Conservation (phyloP, 805 yeast genomes). For the Yarrowia osloensis region DNA sequence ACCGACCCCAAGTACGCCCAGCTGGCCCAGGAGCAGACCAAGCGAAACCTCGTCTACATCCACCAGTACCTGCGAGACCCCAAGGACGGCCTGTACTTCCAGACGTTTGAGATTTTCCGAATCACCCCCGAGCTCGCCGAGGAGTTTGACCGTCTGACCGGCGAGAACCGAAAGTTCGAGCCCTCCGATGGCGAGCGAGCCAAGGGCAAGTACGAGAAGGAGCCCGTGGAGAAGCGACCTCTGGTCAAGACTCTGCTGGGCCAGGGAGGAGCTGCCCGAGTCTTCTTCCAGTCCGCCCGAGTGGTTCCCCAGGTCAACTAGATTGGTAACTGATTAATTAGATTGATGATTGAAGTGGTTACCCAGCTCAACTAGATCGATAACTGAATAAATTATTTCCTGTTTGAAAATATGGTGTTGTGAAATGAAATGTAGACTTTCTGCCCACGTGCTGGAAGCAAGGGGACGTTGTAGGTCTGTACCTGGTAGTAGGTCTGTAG, state of each 20-base stretch:
- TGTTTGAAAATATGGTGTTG: too few species aligned
- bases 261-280: conserved; percentile 66
- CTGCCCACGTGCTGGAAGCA: not conserved
- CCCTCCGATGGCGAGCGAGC: conserved; percentile 55
- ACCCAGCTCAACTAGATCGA: not conserved
- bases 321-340: not conserved
- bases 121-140: conserved; percentile 55
- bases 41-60: conserved; percentile 53
- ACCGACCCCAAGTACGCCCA: conserved; percentile 39
- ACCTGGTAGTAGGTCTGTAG: too few species aligned
- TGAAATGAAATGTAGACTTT: not conserved
- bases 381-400: not conserved
- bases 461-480: too few species aligned
- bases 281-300: conserved; percentile 68
- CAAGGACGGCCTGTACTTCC: conserved; percentile 59
- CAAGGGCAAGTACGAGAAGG: conserved; percentile 34
- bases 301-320: conserved; percentile 45
- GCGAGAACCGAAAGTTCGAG: conserved; percentile 54
- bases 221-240: conserved; percentile 43
- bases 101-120: conserved; percentile 58
- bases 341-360: too few species aligned
- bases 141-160: conserved; percentile 55
- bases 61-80: conserved; percentile 60
- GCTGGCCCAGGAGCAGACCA: conserved; percentile 41
- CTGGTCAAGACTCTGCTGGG: conserved; percentile 60